phyloP scores from a whole-genome alignment of 1,284 basidiomycete species.

The Cryptococcus sp. region DNA sequence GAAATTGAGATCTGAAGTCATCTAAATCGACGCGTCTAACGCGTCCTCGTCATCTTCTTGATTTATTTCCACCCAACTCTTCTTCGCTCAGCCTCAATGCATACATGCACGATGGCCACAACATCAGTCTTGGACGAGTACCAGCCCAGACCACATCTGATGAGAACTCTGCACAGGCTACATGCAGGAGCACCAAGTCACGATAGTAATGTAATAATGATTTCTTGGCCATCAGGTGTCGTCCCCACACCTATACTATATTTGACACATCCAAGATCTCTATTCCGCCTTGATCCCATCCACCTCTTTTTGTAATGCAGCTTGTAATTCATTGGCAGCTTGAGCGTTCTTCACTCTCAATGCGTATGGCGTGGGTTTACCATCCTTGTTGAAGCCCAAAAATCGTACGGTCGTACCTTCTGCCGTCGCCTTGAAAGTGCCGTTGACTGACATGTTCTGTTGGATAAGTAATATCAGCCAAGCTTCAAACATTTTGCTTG shows the following conservation, averaged over 20 bases:
- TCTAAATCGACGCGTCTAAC: neutral
- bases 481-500: neutral
- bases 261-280: neutral
- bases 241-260: too few relatives aligned
- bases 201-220: too few relatives aligned
- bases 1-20: neutral
- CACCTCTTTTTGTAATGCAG: slow-evolving; percentile 66
- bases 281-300: slow-evolving; percentile 30
- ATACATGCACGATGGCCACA: too few relatives aligned
- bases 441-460: slow-evolving; percentile 44
- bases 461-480: neutral
- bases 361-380: slow-evolving; percentile 62
- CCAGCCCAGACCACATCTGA: too few relatives aligned
- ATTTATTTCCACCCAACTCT: too few relatives aligned
- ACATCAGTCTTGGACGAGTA: too few relatives aligned
- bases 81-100: too few relatives aligned
- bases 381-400: slow-evolving; percentile 45
- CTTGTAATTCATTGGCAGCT: slow-evolving; percentile 62
- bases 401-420: slow-evolving; percentile 37
- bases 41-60: neutral
- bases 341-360: slow-evolving; percentile 66
- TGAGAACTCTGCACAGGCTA: too few relatives aligned
- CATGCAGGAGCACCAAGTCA: too few relatives aligned
- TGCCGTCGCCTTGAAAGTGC: slow-evolving; percentile 27
- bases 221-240: too few relatives aligned